Conservation (phyloP, 768 basidiomycete species). For the Boletus vermiculosoides region DNA sequence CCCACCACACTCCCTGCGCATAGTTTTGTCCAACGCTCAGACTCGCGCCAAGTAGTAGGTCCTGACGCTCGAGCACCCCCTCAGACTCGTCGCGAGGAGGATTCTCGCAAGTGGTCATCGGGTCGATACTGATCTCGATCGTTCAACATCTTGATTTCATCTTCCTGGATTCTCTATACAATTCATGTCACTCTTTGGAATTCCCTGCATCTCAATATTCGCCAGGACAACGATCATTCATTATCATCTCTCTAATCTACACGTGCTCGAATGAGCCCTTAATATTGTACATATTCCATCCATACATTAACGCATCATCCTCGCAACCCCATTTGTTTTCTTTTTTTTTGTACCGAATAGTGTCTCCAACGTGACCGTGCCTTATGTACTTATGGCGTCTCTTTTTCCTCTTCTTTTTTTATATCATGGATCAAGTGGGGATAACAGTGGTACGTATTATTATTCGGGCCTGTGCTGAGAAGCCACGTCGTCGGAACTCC, state of each 20-base stretch:
- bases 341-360: slow-evolving; percentile 29
- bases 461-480: neutral
- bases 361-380: slow-evolving; percentile 23
- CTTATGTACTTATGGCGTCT: slow-evolving; percentile 29
- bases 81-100: slow-evolving; percentile 45
- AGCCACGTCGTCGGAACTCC: slow-evolving; percentile 26
- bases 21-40: slow-evolving; percentile 42
- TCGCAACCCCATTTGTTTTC: slow-evolving; percentile 24
- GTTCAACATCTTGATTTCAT: slow-evolving; percentile 35
- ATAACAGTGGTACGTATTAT: slow-evolving; percentile 21
- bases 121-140: slow-evolving; percentile 45
- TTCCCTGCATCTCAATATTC: slow-evolving; percentile 33
- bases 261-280: slow-evolving; percentile 31
- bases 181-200: slow-evolving; percentile 35
- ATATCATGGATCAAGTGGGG: slow-evolving; percentile 16
- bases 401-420: neutral
- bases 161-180: slow-evolving; percentile 34
- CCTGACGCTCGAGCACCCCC: slow-evolving; percentile 25
- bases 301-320: slow-evolving; percentile 32
- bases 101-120: slow-evolving; percentile 50
- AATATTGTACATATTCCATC: slow-evolving; percentile 37
- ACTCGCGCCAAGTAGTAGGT: slow-evolving; percentile 37
- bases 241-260: slow-evolving; percentile 36
- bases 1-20: slow-evolving; percentile 30
- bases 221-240: slow-evolving; percentile 38